Percentiles rank a stretch among this genome's conserved stretches.
These are phyloP conservation scores for sunflower (Helianthus annuus) DNA, from an alignment of 129 eudicot species.

Conservation along the genomic window DNA sequence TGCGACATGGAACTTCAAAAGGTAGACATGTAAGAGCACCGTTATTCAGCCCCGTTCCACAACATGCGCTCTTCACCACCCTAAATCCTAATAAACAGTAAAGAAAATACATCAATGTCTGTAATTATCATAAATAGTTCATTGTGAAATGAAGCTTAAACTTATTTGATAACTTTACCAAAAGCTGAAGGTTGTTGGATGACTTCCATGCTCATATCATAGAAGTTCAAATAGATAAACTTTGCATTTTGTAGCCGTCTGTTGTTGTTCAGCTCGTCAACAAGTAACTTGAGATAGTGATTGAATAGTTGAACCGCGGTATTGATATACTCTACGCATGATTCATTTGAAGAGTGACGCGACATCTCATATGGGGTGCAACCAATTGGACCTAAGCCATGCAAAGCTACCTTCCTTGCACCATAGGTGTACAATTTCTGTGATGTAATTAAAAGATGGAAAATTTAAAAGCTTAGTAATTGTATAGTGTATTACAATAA, in stretches of 20 bases:
- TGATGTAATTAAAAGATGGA: background rate
- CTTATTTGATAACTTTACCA: conserved; percentile 22
- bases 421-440: conserved; percentile 44
- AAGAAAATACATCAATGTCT: background rate
- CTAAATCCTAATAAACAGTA: conserved; percentile 24
- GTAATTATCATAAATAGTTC: background rate
- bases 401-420: conserved; percentile 56
- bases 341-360: conserved; percentile 24
- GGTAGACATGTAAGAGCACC: conserved; percentile 43
- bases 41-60: conserved; percentile 42
- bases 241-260: conserved; percentile 33
- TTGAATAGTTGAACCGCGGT: conserved; percentile 43
- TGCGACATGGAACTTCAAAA: conserved; percentile 35
- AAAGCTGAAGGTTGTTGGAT: conserved; percentile 27
- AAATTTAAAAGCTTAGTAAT: too few species aligned
- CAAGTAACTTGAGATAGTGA: conserved; percentile 28
- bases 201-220: conserved; percentile 37
- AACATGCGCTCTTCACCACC: conserved; percentile 31
- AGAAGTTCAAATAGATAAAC: conserved; percentile 46
- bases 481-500: background rate
- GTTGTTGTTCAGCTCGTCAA: conserved; percentile 42
- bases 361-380: conserved; percentile 47
- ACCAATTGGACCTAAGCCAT: conserved; percentile 49
- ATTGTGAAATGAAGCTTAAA: background rate
- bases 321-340: conserved; percentile 47